These are phyloP conservation scores for Sphaceloma murrayae DNA, from an alignment of 2,329 filamentous ascomycete genomes.

Conservation along the genomic window DNA sequence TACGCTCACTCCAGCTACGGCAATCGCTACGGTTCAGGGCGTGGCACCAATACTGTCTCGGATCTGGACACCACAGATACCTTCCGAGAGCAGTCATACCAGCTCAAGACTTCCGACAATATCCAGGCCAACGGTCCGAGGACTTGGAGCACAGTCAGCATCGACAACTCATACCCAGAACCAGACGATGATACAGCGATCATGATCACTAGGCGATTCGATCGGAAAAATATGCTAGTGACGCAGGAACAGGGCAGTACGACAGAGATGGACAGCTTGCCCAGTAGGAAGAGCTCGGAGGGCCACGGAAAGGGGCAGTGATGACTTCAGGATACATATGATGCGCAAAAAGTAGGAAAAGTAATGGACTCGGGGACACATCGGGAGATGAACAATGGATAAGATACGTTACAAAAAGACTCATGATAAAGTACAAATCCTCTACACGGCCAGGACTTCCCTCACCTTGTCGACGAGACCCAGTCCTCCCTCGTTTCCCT, in stretches of 20 bases:
- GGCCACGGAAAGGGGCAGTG: background rate
- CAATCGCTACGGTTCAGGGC: background rate
- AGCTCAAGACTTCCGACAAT: background rate
- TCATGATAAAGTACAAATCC: too few species aligned
- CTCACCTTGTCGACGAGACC: background rate
- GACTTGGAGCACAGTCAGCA: conserved; percentile 6
- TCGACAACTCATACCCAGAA: background rate
- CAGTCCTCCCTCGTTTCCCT: background rate
- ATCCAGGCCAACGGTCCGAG: conserved; percentile 3
- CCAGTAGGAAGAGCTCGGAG: conserved; percentile 4
- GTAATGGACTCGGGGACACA: background rate
- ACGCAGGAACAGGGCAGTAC: background rate
- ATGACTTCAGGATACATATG: background rate
- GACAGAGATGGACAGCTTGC: background rate
- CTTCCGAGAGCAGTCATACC: background rate
- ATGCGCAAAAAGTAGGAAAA: background rate
- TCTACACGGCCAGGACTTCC: background rate
- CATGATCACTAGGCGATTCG: conserved; percentile 10
- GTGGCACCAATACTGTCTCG: background rate
- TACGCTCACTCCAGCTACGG: conserved; percentile 1
- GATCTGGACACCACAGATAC: background rate
- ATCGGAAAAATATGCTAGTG: background rate
- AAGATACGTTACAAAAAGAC: background rate
- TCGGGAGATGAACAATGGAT: background rate
- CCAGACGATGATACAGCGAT: conserved; percentile 4